Base-by-base conservation (phyloP, 768 basidiomycete genomes). In the Kwoniella mangroviensis region DNA sequence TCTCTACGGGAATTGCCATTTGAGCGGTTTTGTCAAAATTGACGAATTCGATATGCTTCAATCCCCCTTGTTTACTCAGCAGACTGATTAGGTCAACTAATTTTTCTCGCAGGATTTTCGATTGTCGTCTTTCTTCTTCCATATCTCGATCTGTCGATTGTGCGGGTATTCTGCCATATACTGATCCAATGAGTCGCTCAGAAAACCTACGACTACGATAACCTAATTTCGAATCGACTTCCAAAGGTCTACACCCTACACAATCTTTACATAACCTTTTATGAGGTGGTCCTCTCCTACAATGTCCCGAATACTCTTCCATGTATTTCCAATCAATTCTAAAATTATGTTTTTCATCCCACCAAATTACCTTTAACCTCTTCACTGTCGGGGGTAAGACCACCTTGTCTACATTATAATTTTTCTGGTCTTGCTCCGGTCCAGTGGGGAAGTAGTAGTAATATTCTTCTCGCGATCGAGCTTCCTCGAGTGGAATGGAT, bases 341-440 rank as follows among this genome's bases (percentile, higher is more conserved):
- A 22, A 54, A 54, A 21, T 12, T 19, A 52, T 66, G 65, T 12
- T 49, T 53, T 28, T 66, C 65, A 43, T 66, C 65, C 65, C 65
- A 66, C 65, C 65, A 66, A 2, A 66, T 43, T 21, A 66, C 19
- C 12, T 58, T 53, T 0, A 66, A 1, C 1, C 17, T 21, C 12
- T 7, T 59, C 21, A 59, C 41, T 10, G 22, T 21, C 26, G 11
- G 24, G 51, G 40, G 54, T 5, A 59, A 19, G 11, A 15, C 11
- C 11, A n/a, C 22, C 22, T n/a, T 11, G 9, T 21, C 24, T 22
- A 54, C 1, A 22, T 54, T 3, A 6, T 24, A n/a, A 22, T 54
- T 54, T 12, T 11, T 49, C 43, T 2, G 2, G 9, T 54, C 9
- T 54, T 15, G 53, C n/a, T n/a, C n/a, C n/a, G n/a, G n/a, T n/a